These are phyloP conservation scores for Phytophthora cajani DNA, from an alignment of 352 stramenopile genomes.

Conservation along the genomic window DNA sequence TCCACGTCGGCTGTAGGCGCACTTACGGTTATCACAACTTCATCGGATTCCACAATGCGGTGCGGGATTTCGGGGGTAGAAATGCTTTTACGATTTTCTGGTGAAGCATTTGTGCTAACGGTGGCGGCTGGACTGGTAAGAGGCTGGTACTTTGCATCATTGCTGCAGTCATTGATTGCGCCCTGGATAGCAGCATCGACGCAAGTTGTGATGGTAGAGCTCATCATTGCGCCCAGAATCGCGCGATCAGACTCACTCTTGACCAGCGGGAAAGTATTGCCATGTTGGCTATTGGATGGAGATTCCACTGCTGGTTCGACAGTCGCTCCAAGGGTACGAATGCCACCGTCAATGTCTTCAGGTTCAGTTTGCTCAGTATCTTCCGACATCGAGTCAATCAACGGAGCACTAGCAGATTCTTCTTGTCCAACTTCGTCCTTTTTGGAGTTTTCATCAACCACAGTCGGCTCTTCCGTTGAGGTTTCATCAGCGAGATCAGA, in stretches of 20 bases:
- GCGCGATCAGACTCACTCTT: conserved; percentile 36
- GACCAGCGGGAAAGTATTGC: neutral
- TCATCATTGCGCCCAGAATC: conserved; percentile 37
- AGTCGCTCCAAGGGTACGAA: neutral
- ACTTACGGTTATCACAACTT: neutral
- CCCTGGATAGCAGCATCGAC: conserved; percentile 15
- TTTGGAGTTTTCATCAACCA: neutral
- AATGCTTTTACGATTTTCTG: neutral
- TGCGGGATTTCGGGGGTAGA: too few relatives aligned
- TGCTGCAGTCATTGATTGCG: conserved; percentile 31
- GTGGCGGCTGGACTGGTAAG: neutral
- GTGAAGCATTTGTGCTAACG: neutral
- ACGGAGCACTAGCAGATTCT: neutral
- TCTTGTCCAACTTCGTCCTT: neutral
- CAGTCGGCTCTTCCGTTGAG: neutral
- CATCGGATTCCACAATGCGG: too few relatives aligned
- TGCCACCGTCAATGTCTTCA: neutral
- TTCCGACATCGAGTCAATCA: neutral
- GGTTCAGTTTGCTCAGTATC: neutral
- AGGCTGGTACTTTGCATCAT: conserved; percentile 1
- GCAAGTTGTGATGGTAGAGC: conserved; percentile 23
- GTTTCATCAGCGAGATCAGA: neutral
- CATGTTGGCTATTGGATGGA: neutral
- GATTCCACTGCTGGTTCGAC: neutral
- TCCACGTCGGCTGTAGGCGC: neutral